Evolutionary conservation across 305 asterid genomes (phyloP), one percentile per base, ranked within the genome.

Genomic region (Solanum hybrid): DNA sequence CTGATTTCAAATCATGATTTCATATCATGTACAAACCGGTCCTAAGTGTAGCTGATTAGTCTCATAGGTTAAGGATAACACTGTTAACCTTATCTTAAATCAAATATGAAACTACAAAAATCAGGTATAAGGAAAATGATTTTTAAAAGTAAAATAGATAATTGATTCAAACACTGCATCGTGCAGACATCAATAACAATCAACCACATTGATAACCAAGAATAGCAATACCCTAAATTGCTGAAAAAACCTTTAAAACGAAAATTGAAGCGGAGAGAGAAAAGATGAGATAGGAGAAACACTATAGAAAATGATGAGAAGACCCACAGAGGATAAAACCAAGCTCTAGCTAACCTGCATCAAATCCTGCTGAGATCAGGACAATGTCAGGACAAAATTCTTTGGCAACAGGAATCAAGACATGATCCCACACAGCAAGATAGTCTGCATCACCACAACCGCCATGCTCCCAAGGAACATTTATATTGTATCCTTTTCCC

Each of bases 381-480:
- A 97, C 91, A 91, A 97, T 87, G 91, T 97, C 97, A 2, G 99
- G 99, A 90, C 93, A 85, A 90, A 97, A 97, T 72, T 94, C 96
- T 94, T 96, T 94, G 69, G 98, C 98, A 90, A 96, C 97, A 78
- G 99, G 99, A 90, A 95, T 91, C 89, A 96, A 89, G 72, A 96
- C 86, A 88, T 96, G 98, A 89, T 97, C 98, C 99, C 99, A 97
- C 89, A 92, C 98, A 87, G 98, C 99, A 89, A 97, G 91, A 93
- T 97, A 97, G 92, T 97, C 98, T 35, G 98, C 98, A 93, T 97
- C 99, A 84, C 99, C 96, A 89, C 98, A 95, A 79, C 94, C 14
- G 31, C 94, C 95, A 81, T 90, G 93, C 93, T 95, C 98, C 99
- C 99, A 97, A 36, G 99, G 99, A 89, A 96, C 98, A 89, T 97